Evolutionary conservation across 1,284 basidiomycete species (phyloP).

Genomic region (Afroboletus lepidellus): DNA sequence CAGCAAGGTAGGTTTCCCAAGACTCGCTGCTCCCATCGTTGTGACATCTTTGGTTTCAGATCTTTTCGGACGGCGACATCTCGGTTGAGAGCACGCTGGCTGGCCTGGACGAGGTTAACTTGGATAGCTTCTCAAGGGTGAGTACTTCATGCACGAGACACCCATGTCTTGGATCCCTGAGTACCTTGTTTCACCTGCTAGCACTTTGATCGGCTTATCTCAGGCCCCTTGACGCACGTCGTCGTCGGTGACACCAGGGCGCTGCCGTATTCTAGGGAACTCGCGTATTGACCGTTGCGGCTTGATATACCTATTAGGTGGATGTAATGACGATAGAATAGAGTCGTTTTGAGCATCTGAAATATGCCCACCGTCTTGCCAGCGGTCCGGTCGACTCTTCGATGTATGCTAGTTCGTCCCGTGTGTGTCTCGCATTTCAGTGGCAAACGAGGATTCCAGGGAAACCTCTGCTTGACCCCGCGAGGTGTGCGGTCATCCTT

Average conservation of each 20-base stretch:
- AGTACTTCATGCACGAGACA: constrained; percentile 13
- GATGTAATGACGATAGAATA: neutral
- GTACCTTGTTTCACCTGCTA: constrained; percentile 23
- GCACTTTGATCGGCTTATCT: constrained; percentile 56
- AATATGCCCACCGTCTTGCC: too few species aligned
- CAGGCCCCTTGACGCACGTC: constrained; percentile 82
- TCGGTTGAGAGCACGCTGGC: constrained; percentile 55
- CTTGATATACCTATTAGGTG: constrained; percentile 12
- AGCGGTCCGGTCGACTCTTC: too few species aligned
- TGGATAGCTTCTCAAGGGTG: constrained; percentile 64
- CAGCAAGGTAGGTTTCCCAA: constrained; percentile 49
- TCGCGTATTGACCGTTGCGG: constrained; percentile 62
- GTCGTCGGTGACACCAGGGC: constrained; percentile 75
- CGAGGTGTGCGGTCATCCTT: too few species aligned
- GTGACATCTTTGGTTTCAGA: constrained; percentile 36
- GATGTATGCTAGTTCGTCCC: too few species aligned
- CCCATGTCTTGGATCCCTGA: constrained; percentile 1
- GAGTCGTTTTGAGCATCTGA: neutral
- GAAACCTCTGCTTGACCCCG: too few species aligned
- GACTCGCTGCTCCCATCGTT: neutral
- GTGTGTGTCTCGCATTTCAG: too few species aligned
- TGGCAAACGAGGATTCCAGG: too few species aligned
- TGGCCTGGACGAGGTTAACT: constrained; percentile 61
- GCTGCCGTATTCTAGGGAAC: constrained; percentile 83
- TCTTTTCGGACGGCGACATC: constrained; percentile 55